A percentile compares a stretch with the other conserved stretches of the same genome.
Evolutionary conservation across 495 filamentous ascomycete genomes (phyloP).

Genomic region (Aspergillus olivimuriae): DNA sequence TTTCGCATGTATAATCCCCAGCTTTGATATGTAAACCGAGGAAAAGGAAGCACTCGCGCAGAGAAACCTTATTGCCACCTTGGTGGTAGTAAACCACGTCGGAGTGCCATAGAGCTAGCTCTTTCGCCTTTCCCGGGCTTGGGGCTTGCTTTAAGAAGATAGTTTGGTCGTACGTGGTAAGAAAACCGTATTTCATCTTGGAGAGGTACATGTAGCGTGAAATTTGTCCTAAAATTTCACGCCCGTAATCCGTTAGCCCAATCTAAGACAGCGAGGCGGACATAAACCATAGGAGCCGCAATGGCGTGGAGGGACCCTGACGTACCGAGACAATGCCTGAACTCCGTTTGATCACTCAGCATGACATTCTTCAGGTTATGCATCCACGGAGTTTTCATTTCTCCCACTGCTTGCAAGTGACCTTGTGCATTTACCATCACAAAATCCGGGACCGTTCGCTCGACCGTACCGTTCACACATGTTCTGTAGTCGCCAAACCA

Average conservation of each 20-base stretch:
- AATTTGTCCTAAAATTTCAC: neutral
- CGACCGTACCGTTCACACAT: neutral
- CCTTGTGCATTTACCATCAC: neutral
- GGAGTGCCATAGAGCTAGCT: neutral
- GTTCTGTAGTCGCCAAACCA: neutral
- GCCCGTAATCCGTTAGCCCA: neutral
- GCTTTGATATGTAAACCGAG: neutral
- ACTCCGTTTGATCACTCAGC: neutral
- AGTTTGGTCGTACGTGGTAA: neutral
- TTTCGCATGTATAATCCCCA: neutral
- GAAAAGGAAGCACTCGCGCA: neutral
- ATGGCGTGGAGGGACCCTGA: neutral
- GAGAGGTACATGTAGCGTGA: neutral
- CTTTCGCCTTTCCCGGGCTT: neutral
- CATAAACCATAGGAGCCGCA: neutral
- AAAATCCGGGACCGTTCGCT: neutral
- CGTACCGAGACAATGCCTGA: neutral
- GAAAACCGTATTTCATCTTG: neutral
- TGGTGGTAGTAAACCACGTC: neutral
- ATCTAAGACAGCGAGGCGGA: neutral
- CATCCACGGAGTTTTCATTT: neutral
- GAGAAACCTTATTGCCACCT: neutral
- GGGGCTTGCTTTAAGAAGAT: neutral
- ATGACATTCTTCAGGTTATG: neutral
- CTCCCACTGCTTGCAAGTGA: neutral